These are phyloP conservation scores for Quercus robur DNA, from an alignment of 306 rosid species.

Conservation along the genomic window DNA sequence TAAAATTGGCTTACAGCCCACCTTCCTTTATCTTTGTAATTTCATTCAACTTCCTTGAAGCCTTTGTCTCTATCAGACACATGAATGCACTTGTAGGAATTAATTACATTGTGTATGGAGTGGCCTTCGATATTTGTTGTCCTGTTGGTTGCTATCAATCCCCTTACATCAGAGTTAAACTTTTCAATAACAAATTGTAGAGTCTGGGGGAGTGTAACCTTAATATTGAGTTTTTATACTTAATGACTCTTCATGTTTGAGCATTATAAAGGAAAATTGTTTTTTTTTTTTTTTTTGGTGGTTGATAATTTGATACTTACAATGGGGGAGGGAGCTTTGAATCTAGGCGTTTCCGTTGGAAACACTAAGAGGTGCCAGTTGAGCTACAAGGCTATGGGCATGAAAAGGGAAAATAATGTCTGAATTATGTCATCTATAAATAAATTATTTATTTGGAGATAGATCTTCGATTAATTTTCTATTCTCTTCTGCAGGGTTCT, in stretches of 20 bases:
- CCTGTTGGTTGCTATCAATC: not conserved
- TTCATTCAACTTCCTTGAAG: not conserved
- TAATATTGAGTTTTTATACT: not conserved
- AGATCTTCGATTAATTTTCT: not conserved
- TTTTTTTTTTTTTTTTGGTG: too few species aligned
- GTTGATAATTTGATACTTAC: too few species aligned
- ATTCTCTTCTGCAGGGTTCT: conserved; percentile 65
- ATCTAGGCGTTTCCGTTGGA: too few species aligned
- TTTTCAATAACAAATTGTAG: not conserved
- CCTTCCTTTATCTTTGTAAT: not conserved
- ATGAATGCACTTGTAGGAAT: not conserved
- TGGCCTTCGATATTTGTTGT: not conserved
- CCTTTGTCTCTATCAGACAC: not conserved
- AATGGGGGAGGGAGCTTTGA: too few species aligned
- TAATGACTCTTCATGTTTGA: not conserved
- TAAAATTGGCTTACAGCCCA: not conserved
- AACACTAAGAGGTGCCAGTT: too few species aligned
- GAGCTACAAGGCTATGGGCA: too few species aligned
- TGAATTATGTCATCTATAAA: not conserved
- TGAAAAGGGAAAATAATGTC: too few species aligned
- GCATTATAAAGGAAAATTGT: not conserved
- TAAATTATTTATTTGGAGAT: conserved; percentile 10
- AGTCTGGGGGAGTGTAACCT: not conserved
- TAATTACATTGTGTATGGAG: not conserved
- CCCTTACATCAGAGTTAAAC: not conserved